Evolutionary conservation across 2,329 filamentous ascomycete species (phyloP).

Genomic region (Penicillium italicum): DNA sequence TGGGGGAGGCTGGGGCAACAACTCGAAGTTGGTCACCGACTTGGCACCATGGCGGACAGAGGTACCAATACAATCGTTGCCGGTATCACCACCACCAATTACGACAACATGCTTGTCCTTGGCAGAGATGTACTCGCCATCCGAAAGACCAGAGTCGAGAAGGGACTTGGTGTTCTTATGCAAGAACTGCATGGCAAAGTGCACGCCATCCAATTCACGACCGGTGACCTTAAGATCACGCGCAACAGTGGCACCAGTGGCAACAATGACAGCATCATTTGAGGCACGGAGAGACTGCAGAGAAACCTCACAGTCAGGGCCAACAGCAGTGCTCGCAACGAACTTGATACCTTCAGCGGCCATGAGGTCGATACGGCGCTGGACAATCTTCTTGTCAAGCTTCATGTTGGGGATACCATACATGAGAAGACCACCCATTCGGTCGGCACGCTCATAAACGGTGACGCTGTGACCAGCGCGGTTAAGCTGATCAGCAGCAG

Average conservation of each 20-base stretch:
- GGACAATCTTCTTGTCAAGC: conserved; percentile 94
- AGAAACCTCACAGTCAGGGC: conserved; percentile 65
- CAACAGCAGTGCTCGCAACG: conserved; percentile 72
- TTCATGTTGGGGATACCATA: conserved; percentile 99
- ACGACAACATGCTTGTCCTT: conserved; percentile 95
- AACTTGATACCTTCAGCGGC: conserved; percentile 81
- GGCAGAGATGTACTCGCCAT: conserved; percentile 84
- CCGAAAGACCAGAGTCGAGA: conserved; percentile 81
- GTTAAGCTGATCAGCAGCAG: conserved; percentile 90
- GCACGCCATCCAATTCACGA: conserved; percentile 82
- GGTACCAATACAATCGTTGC: conserved; percentile 96
- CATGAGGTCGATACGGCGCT: conserved; percentile 94
- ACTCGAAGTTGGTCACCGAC: conserved; percentile 93
- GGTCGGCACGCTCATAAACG: conserved; percentile 88
- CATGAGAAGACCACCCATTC: conserved; percentile 88
- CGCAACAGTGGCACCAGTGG: conserved; percentile 88
- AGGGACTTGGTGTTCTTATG: conserved; percentile 98
- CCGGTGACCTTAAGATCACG: conserved; percentile 89
- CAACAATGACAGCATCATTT: conserved; percentile 82
- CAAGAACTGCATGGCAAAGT: conserved; percentile 96
- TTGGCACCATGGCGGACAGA: conserved; percentile 93
- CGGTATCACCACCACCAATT: conserved; percentile 95
- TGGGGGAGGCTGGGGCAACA: conserved; percentile 85
- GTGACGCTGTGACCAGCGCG: conserved; percentile 83
- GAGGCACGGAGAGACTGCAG: conserved; percentile 68